Percentiles rank a stretch among this genome's conserved stretches.
Evolutionary conservation across 306 rosid species (phyloP).

Genomic region (Boehmeria nivea): DNA sequence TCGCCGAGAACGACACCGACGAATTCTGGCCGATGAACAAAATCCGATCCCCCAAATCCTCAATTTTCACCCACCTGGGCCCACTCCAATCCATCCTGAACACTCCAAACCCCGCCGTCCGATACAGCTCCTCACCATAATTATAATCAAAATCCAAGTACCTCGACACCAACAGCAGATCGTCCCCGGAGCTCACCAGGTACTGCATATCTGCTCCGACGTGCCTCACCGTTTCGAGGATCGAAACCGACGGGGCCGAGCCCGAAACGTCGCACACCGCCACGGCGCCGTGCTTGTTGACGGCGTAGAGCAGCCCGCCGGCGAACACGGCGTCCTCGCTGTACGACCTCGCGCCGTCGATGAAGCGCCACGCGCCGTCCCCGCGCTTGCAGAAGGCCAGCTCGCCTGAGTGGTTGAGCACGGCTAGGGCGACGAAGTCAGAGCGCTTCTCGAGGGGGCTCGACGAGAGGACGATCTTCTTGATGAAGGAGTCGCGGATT

Average conservation of each 20-base stretch:
- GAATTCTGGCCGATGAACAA: constrained; percentile 61
- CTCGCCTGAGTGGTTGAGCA: constrained; percentile 33
- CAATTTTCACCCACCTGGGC: constrained; percentile 36
- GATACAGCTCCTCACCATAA: constrained; percentile 19
- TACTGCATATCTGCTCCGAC: constrained; percentile 45
- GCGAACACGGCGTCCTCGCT: constrained; percentile 46
- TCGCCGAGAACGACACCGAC: constrained; percentile 43
- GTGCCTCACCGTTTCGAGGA: constrained; percentile 18
- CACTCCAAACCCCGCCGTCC: constrained; percentile 46
- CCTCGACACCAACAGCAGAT: constrained; percentile 40
- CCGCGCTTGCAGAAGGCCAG: constrained; percentile 43
- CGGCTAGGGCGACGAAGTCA: constrained; percentile 43
- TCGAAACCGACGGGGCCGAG: constrained; percentile 19
- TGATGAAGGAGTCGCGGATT: constrained; percentile 52
- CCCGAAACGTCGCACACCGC: constrained; percentile 43
- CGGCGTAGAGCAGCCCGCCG: constrained; percentile 46
- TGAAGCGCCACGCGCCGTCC: constrained; percentile 38
- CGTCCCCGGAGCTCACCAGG: constrained; percentile 41
- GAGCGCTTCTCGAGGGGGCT: constrained; percentile 15
- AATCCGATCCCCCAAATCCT: constrained; percentile 41
- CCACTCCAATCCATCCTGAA: constrained; percentile 46
- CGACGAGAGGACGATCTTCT: constrained; percentile 49
- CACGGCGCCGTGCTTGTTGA: constrained; percentile 41
- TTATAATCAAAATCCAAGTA: constrained; percentile 35
- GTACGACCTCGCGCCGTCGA: constrained; percentile 25